These are phyloP conservation scores for Neurospora sp. DNA, from an alignment of 495 filamentous ascomycete genomes.

Conservation along the genomic window DNA sequence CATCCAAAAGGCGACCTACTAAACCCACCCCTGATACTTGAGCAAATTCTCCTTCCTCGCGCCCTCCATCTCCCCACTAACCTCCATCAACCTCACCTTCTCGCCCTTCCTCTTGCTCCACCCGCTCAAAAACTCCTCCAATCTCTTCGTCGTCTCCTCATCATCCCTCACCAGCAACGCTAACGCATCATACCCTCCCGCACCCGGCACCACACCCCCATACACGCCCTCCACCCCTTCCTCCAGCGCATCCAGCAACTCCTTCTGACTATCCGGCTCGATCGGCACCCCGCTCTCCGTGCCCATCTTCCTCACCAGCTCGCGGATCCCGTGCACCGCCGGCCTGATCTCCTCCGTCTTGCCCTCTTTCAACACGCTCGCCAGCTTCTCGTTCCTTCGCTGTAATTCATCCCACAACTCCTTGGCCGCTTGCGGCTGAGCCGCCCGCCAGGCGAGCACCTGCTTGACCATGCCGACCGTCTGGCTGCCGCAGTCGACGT, in stretches of 20 bases:
- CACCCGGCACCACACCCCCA: conserved; percentile 88
- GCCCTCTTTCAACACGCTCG: conserved; percentile 43
- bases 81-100: conserved; percentile 66
- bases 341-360: conserved; percentile 24
- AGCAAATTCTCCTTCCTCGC: conserved; percentile 54
- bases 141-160: conserved; percentile 47
- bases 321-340: conserved; percentile 33
- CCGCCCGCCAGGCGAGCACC: conserved; percentile 71
- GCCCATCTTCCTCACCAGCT: conserved; percentile 66
- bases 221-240: conserved; percentile 62
- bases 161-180: conserved; percentile 71
- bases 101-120: conserved; percentile 61
- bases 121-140: conserved; percentile 50
- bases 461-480: conserved; percentile 92
- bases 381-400: conserved; percentile 60
- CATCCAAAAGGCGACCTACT: conserved; percentile 1
- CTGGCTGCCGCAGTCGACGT: conserved; percentile 89
- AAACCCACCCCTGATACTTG: conserved; percentile 55
- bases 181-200: conserved; percentile 89
- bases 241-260: conserved; percentile 65
- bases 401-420: conserved; percentile 66
- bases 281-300: conserved; percentile 67
- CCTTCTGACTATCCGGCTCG: conserved; percentile 78
- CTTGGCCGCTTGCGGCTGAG: conserved; percentile 55
- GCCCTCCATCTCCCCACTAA: conserved; percentile 82